Evolutionary conservation across 176 grass and related monocot species (phyloP).

Genomic region (Oryza rufipogon): DNA sequence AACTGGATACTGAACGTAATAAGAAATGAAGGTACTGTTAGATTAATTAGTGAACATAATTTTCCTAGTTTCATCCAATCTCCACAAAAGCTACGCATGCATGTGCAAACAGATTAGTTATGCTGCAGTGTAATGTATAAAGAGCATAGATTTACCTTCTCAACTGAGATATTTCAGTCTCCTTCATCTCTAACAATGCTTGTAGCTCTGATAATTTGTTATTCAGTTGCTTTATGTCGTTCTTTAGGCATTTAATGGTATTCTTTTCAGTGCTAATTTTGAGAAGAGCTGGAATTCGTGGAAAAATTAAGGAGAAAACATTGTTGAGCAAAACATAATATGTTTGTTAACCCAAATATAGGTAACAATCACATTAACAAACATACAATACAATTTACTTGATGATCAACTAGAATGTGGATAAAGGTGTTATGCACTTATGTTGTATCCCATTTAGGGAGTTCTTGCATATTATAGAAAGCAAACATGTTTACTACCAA

Average conservation of each 20-base stretch:
- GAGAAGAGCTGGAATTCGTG: conserved; percentile 80
- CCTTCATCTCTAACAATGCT: conserved; percentile 80
- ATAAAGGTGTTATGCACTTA: not conserved
- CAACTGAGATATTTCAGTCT: conserved; percentile 70
- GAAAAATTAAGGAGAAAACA: conserved; percentile 67
- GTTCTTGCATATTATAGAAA: conserved; percentile 9
- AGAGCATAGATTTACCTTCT: conserved; percentile 63
- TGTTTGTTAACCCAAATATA: not conserved
- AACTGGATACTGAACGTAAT: not conserved
- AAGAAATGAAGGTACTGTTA: conserved; percentile 20
- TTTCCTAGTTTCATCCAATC: conserved; percentile 4
- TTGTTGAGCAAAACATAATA: conserved; percentile 34
- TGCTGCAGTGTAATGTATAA: conserved; percentile 25
- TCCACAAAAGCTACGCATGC: conserved; percentile 4
- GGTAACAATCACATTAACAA: conserved; percentile 12
- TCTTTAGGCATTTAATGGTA: conserved; percentile 82
- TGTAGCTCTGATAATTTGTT: conserved; percentile 90
- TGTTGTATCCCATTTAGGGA: conserved; percentile 10
- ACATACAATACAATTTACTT: not conserved
- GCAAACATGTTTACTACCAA: conserved; percentile 12
- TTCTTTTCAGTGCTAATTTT: conserved; percentile 95
- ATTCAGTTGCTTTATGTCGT: conserved; percentile 91
- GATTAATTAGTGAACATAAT: not conserved
- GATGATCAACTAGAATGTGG: not conserved
- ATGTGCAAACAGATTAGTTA: conserved; percentile 23